phyloP scores from a whole-genome alignment of 352 stramenopile species.

The Phytophthora sansomeana region DNA sequence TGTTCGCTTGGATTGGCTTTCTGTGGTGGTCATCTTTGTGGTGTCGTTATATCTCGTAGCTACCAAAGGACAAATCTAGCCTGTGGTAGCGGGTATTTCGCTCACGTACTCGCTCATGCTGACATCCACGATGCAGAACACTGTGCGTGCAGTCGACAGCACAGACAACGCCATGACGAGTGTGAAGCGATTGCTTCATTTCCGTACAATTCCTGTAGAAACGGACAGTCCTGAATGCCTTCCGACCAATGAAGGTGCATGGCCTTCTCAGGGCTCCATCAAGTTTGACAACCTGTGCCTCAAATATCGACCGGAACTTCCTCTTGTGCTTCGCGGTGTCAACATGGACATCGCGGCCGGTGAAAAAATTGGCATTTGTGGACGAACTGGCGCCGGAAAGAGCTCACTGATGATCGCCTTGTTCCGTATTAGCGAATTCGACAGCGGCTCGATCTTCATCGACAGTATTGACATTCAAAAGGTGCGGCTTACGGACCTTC shows the following conservation, averaged over 20 bases:
- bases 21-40: constrained; percentile 87
- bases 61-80: constrained; percentile 43
- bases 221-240: constrained; percentile 23
- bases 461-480: constrained; percentile 81
- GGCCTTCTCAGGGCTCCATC: constrained; percentile 43
- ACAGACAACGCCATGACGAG: constrained; percentile 53
- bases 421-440: constrained; percentile 55
- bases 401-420: constrained; percentile 56
- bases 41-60: constrained; percentile 62
- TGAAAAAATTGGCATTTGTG: constrained; percentile 62
- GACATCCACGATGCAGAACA: constrained; percentile 51
- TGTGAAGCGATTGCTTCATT: constrained; percentile 50
- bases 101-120: constrained; percentile 57
- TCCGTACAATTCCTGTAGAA: constrained; percentile 32
- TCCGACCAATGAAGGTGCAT: constrained; percentile 15
- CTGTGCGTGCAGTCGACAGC: constrained; percentile 25
- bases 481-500: constrained; percentile 46
- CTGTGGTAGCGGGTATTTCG: constrained; percentile 38
- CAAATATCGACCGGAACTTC: constrained; percentile 47
- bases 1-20: constrained; percentile 89
- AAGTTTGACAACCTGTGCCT: constrained; percentile 41
- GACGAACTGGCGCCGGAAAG: constrained; percentile 54
- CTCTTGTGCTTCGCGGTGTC: constrained; percentile 49
- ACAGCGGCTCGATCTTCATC: constrained; percentile 80
- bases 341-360: constrained; percentile 37